A percentile compares a stretch with the other conserved stretches of the same genome.
Evolutionary conservation across 75 land plant genomes (phyloP).

Genomic region (Ceratopteris richardii): DNA sequence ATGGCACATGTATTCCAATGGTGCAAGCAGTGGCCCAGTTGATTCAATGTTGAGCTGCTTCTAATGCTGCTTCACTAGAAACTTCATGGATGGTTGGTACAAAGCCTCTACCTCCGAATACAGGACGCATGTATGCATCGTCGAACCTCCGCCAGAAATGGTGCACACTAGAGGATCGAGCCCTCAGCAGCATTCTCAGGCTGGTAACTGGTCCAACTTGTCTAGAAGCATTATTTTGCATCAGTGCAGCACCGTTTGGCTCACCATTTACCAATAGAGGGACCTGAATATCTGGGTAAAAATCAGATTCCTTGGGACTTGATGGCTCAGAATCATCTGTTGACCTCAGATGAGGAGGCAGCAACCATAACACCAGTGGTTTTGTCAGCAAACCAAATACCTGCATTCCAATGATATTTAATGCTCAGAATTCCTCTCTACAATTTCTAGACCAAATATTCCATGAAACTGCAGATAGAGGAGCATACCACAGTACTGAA

Average conservation of each 20-base stretch:
- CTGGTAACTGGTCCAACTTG: slow-evolving; percentile 11
- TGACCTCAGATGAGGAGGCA: slow-evolving; percentile 36
- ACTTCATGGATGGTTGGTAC: slow-evolving; percentile 41
- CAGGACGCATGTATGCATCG: slow-evolving; percentile 74
- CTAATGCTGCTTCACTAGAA: slow-evolving; percentile 17
- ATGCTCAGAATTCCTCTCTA: no score
- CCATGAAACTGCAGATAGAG: no score
- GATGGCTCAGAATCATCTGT: slow-evolving; percentile 43
- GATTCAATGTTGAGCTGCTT: no score
- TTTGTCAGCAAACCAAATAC: slow-evolving; percentile 77
- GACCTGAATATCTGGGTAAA: slow-evolving; percentile 15
- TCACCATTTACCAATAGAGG: slow-evolving; percentile 45
- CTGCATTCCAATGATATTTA: slow-evolving; percentile 28
- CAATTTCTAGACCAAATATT: no score
- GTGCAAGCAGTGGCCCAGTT: no score
- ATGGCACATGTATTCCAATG: no score
- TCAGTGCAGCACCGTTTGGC: slow-evolving; percentile 19
- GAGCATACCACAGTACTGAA: slow-evolving; percentile 81
- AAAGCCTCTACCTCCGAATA: slow-evolving; percentile 87
- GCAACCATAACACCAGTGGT: slow-evolving; percentile 52
- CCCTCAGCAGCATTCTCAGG: slow-evolving; percentile 41
- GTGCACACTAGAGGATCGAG: slow-evolving; percentile 54
- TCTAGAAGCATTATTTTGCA: slow-evolving; percentile 20
- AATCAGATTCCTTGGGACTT: slow-evolving; percentile 42
- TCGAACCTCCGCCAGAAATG: slow-evolving; percentile 78